These are phyloP conservation scores for Oxytropis ochrocephala DNA, from an alignment of 306 rosid species.

Conservation along the genomic window DNA sequence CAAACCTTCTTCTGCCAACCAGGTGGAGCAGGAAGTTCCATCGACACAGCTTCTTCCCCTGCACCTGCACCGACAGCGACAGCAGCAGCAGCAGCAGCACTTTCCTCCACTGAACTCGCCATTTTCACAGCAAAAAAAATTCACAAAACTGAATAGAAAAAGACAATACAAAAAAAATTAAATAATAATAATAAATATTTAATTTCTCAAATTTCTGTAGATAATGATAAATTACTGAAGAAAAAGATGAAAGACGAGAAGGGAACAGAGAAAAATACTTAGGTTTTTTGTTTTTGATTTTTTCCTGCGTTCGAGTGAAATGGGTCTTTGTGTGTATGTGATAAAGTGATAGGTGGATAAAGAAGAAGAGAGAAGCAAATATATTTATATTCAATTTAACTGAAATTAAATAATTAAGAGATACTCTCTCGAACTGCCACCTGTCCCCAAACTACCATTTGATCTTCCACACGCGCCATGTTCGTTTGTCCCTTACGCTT, in stretches of 20 bases:
- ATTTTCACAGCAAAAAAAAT: conserved; percentile 42
- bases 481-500: neutral
- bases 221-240: neutral
- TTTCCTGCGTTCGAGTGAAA: conserved; percentile 7
- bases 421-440: conserved; percentile 14
- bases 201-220: neutral
- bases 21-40: conserved; percentile 93
- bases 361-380: neutral
- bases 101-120: conserved; percentile 77
- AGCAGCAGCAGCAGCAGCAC: conserved; percentile 29
- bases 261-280: neutral
- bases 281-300: conserved; percentile 9
- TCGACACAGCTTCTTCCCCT: conserved; percentile 63
- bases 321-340: neutral
- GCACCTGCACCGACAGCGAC: conserved; percentile 8
- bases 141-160: neutral
- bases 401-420: neutral
- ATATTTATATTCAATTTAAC: neutral
- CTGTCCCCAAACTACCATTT: neutral
- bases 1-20: conserved; percentile 93
- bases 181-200: neutral
- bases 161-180: neutral
- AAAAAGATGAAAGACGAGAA: neutral
- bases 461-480: neutral
- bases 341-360: neutral